Evolutionary conservation across 2,329 filamentous ascomycete species (phyloP).

Genomic region (Teratosphaeria viscida): DNA sequence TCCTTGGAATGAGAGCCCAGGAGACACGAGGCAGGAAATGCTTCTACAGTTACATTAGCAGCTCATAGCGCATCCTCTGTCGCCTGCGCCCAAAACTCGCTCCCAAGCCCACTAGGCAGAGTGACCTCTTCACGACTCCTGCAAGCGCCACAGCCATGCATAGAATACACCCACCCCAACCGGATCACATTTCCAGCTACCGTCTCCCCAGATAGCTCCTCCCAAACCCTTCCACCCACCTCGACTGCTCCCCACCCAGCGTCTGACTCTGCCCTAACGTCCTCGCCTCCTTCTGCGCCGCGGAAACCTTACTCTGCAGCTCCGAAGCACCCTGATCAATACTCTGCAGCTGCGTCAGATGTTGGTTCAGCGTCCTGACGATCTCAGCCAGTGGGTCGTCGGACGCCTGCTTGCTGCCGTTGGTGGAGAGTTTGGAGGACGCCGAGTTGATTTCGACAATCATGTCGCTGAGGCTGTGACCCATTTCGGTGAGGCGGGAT

Average conservation of each 20-base stretch:
- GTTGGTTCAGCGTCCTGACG: conserved; percentile 85
- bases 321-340: conserved; percentile 79
- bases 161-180: too few species aligned
- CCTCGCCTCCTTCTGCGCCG: conserved; percentile 69
- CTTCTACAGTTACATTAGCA: too few species aligned
- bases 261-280: conserved; percentile 39
- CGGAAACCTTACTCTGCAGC: conserved; percentile 70
- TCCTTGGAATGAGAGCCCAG: too few species aligned
- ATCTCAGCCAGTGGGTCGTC: conserved; percentile 72
- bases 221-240: conserved; percentile 77
- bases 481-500: conserved; percentile 85
- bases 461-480: conserved; percentile 86
- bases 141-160: too few species aligned
- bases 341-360: conserved; percentile 82
- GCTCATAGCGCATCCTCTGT: too few species aligned
- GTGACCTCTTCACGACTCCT: too few species aligned
- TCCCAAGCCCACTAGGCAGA: too few species aligned
- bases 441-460: conserved; percentile 96
- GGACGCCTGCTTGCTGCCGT: conserved; percentile 34
- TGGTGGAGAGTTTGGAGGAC: conserved; percentile 59
- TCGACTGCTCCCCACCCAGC: conserved; percentile 43
- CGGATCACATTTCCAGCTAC: background rate
- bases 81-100: too few species aligned
- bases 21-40: too few species aligned
- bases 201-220: conserved; percentile 72